phyloP scores from a whole-genome alignment of 495 filamentous ascomycete species.

The Beverwykella pulmonaria region DNA sequence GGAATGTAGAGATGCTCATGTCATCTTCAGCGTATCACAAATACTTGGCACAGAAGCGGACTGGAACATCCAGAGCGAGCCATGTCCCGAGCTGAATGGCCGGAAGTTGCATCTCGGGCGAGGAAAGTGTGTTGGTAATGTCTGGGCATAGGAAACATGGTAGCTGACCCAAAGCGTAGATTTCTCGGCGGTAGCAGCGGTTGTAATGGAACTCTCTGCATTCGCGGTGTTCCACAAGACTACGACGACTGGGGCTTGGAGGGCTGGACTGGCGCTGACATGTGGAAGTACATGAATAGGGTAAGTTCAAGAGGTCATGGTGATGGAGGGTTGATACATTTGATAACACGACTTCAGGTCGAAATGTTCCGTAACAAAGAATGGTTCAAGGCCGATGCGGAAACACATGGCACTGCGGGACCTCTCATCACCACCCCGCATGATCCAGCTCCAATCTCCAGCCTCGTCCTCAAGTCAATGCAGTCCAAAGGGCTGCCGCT shows the following conservation, averaged over 20 bases:
- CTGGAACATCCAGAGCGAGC: conserved; percentile 39
- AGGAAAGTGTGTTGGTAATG: not conserved
- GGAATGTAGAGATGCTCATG: conserved; percentile 25
- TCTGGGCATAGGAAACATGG: conserved; percentile 50
- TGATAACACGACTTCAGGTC: too few species aligned
- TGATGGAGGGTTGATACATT: too few species aligned
- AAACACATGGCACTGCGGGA: conserved; percentile 48
- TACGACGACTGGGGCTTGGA: conserved; percentile 62
- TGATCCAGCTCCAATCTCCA: conserved; percentile 26
- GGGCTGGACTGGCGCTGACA: conserved; percentile 58
- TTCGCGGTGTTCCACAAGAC: conserved; percentile 60
- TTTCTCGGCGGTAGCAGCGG: conserved; percentile 63
- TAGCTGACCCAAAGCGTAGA: too few species aligned
- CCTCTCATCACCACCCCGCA: conserved; percentile 26
- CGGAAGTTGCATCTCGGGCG: conserved; percentile 2
- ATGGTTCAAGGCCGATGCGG: conserved; percentile 36
- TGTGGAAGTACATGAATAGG: conserved; percentile 47
- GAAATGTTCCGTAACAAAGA: conserved; percentile 57
- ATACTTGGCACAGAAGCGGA: conserved; percentile 22
- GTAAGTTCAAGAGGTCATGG: too few species aligned
- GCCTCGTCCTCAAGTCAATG: conserved; percentile 20
- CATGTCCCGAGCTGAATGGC: conserved; percentile 19
- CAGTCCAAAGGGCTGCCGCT: conserved; percentile 12
- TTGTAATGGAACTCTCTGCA: conserved; percentile 67
- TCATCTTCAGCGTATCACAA: not conserved